These are phyloP conservation scores for Chenopodium suecicum DNA, from an alignment of 148 eudicot species.

Conservation along the genomic window DNA sequence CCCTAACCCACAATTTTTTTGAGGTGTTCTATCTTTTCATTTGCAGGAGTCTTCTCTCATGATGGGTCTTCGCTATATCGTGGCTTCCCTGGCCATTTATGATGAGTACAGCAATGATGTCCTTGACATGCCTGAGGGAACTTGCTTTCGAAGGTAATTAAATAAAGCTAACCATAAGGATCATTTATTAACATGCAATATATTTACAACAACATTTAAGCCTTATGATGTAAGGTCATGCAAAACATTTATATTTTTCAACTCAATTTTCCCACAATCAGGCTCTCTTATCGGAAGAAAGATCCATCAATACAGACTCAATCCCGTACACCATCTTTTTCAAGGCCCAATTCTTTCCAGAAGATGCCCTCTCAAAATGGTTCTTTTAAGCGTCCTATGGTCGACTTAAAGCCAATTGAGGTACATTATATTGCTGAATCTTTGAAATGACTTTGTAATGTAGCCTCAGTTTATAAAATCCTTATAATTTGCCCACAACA, in stretches of 20 bases:
- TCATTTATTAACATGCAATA: not conserved
- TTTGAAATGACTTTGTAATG: not conserved
- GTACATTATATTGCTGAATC: constrained; percentile 31
- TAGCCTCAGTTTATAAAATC: not conserved
- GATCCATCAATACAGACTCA: constrained; percentile 31
- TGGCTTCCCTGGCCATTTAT: constrained; percentile 74
- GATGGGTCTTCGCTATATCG: constrained; percentile 69
- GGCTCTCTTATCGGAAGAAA: constrained; percentile 66
- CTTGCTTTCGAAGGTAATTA: constrained; percentile 82
- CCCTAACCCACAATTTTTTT: not conserved
- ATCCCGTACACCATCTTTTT: constrained; percentile 47
- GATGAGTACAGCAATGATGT: constrained; percentile 94
- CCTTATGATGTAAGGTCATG: too few species aligned
- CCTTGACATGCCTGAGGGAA: constrained; percentile 87
- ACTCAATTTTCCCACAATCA: constrained; percentile 21
- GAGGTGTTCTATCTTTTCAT: constrained; percentile 3
- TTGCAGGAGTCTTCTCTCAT: constrained; percentile 80
- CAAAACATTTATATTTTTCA: not conserved
- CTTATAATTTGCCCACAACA: not conserved
- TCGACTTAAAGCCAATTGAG: constrained; percentile 80
- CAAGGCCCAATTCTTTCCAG: constrained; percentile 53
- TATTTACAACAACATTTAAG: too few species aligned
- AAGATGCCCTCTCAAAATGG: constrained; percentile 45
- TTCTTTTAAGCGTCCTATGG: constrained; percentile 49
- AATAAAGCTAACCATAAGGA: not conserved